phyloP scores from a whole-genome alignment of 1,284 basidiomycete genomes.

The Phenoliferia sp. region DNA sequence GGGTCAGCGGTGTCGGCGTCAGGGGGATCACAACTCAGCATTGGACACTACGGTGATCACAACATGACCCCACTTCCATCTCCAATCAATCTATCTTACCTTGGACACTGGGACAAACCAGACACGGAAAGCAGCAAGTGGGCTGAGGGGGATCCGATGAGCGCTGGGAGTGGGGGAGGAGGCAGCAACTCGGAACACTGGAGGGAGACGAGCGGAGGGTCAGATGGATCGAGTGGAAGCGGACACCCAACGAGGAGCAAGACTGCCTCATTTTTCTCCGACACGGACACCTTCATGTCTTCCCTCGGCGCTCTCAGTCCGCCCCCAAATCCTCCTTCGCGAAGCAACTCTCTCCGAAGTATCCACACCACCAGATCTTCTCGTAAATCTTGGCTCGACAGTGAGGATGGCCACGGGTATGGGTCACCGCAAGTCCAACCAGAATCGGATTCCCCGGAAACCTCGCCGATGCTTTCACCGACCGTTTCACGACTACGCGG shows the following conservation, averaged over 20 bases:
- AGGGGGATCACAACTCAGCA: background rate
- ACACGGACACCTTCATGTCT: background rate
- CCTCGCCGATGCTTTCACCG: background rate
- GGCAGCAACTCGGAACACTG: background rate
- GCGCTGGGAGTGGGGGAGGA: slow-evolving; percentile 3
- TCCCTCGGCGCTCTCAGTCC: slow-evolving; percentile 6
- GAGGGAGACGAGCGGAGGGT: background rate
- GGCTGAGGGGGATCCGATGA: background rate
- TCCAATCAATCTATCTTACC: slow-evolving; percentile 1
- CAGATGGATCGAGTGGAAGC: background rate
- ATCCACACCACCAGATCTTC: background rate
- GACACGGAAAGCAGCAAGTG: background rate
- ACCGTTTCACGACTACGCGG: background rate
- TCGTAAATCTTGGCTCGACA: slow-evolving; percentile 17
- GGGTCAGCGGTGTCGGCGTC: slow-evolving; percentile 18
- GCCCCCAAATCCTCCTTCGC: slow-evolving; percentile 26
- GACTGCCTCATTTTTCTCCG: slow-evolving; percentile 25
- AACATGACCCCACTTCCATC: slow-evolving; percentile 18
- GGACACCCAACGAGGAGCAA: slow-evolving; percentile 13
- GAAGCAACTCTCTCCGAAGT: slow-evolving; percentile 16
- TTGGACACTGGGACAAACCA: background rate
- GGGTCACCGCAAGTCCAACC: background rate
- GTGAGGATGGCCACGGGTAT: too few relatives aligned
- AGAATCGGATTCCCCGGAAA: background rate
- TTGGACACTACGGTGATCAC: slow-evolving; percentile 11